These are phyloP conservation scores for Fagopyrum esculentum DNA, from an alignment of 148 eudicot species.

Conservation along the genomic window DNA sequence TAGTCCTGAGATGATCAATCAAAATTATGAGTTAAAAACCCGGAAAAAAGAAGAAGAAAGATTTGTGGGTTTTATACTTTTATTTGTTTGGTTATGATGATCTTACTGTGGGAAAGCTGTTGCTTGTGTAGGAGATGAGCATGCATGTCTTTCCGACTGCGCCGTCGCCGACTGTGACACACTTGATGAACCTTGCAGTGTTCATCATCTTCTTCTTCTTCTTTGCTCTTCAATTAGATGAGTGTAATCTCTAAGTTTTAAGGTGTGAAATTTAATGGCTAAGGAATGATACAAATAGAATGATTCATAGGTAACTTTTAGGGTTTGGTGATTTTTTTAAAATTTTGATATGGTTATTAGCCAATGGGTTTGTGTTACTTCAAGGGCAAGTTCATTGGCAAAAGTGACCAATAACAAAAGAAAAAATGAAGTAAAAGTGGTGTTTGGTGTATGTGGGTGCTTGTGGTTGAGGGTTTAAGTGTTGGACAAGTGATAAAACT, in stretches of 20 bases:
- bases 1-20: constrained; percentile 1
- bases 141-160: constrained; percentile 18
- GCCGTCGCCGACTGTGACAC: constrained; percentile 17
- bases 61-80: too few relatives aligned
- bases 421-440: not conserved
- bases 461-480: not conserved
- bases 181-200: constrained; percentile 19
- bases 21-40: too few relatives aligned
- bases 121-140: constrained; percentile 19
- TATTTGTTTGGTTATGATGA: not conserved
- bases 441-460: constrained; percentile 1
- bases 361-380: constrained; percentile 5
- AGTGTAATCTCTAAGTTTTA: too few relatives aligned
- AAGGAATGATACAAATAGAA: not conserved
- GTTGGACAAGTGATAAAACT: not conserved
- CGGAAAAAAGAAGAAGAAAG: not conserved
- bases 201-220: not conserved
- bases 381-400: not conserved
- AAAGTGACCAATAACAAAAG: not conserved
- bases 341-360: not conserved
- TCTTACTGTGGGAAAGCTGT: constrained; percentile 15
- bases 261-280: not conserved
- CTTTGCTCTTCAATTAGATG: too few relatives aligned
- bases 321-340: not conserved
- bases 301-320: not conserved